These are phyloP conservation scores for Euptelea pleiosperma DNA, from an alignment of 164 flowering plant genomes.

Conservation along the genomic window DNA sequence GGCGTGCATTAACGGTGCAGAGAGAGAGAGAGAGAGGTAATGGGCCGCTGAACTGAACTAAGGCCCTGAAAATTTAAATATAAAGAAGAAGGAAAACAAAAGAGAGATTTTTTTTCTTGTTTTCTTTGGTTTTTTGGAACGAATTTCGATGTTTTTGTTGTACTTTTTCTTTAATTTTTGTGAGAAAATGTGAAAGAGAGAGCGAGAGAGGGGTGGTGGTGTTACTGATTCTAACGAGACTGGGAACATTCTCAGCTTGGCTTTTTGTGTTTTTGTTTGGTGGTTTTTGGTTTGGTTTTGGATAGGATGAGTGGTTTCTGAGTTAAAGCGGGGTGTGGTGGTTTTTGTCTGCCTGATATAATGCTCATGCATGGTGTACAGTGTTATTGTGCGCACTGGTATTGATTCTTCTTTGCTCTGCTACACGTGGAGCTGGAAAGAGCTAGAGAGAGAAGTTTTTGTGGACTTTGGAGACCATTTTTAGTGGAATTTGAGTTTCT, in stretches of 20 bases:
- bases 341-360: slow-evolving; percentile 8
- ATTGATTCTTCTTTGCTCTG: background rate
- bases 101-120: background rate
- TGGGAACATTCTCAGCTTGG: slow-evolving; percentile 23
- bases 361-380: slow-evolving; percentile 1
- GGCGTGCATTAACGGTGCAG: slow-evolving; percentile 20
- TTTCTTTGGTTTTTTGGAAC: background rate
- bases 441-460: background rate
- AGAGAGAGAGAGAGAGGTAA: background rate
- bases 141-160: slow-evolving; percentile 2
- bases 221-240: slow-evolving; percentile 19
- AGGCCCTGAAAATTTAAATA: background rate
- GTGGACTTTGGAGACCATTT: background rate
- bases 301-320: slow-evolving; percentile 7
- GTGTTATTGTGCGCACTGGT: slow-evolving; percentile 5
- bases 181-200: background rate
- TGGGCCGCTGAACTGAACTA: background rate
- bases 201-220: background rate
- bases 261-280: slow-evolving; percentile 15
- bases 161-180: background rate
- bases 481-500: background rate
- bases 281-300: slow-evolving; percentile 6
- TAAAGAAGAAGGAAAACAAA: slow-evolving; percentile 10
- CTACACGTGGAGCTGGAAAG: no score
- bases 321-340: background rate